Evolutionary conservation across 176 grass and related monocot genomes (phyloP).

Genomic region (Aegilops sharonensis): DNA sequence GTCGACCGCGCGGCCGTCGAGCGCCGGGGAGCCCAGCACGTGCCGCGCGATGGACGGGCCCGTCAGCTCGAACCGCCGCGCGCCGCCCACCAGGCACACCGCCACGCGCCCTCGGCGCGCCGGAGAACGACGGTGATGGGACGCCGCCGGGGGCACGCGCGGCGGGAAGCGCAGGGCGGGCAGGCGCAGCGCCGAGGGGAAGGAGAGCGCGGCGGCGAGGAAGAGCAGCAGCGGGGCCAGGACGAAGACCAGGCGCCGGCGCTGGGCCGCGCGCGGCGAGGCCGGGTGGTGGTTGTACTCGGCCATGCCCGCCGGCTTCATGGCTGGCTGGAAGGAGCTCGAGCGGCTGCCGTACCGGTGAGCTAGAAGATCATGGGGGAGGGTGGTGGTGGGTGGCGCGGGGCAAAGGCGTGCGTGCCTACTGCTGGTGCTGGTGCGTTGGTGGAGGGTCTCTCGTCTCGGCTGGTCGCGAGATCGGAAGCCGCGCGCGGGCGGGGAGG

Average conservation of each 20-base stretch:
- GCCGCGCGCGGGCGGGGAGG: neutral
- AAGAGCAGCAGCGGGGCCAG: constrained; percentile 50
- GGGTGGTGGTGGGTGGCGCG: neutral
- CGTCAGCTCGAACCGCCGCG: constrained; percentile 90
- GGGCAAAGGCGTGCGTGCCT: neutral
- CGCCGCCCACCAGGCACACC: constrained; percentile 78
- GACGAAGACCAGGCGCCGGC: constrained; percentile 12
- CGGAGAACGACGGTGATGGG: neutral
- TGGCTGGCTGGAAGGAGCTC: neutral
- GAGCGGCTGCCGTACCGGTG: neutral
- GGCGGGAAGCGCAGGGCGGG: neutral
- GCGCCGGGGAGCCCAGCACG: constrained; percentile 25
- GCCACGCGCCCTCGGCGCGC: neutral
- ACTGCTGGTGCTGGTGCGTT: too few relatives aligned
- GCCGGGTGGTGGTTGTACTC: neutral
- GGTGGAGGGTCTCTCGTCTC: neutral
- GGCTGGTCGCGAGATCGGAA: constrained; percentile 10
- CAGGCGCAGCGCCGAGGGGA: constrained; percentile 27
- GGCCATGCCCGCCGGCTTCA: neutral
- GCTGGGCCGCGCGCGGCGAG: neutral
- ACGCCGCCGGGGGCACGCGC: neutral
- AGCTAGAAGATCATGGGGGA: neutral
- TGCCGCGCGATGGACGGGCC: constrained; percentile 72
- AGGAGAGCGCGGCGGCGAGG: constrained; percentile 41
- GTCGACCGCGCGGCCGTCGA: constrained; percentile 30